A percentile compares a stretch with the other conserved stretches of the same genome.
These are phyloP conservation scores for Lolium rigidum DNA, from an alignment of 176 grass and related monocot genomes.

Conservation along the genomic window DNA sequence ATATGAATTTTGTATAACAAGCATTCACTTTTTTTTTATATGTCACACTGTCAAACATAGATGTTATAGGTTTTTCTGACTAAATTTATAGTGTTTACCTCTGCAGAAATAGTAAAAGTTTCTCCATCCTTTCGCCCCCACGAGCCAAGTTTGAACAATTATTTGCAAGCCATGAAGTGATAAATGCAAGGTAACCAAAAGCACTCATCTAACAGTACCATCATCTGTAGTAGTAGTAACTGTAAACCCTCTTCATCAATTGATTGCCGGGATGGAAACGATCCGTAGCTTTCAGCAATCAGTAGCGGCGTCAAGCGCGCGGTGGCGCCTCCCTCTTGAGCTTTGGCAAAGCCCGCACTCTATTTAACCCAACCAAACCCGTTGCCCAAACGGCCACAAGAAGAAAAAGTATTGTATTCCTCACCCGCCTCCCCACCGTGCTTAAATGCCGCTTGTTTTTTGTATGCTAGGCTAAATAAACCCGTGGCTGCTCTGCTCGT, in stretches of 20 bases:
- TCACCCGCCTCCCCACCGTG: conserved; percentile 57
- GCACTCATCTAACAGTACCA: not conserved
- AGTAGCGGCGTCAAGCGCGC: not conserved
- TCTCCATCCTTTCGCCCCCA: not conserved
- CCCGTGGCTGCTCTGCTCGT: conserved; percentile 18
- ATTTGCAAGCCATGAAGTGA: not conserved
- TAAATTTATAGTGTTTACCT: not conserved
- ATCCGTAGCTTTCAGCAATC: not conserved
- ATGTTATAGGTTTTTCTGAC: no score
- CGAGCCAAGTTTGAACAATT: not conserved
- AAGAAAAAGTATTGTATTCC: not conserved
- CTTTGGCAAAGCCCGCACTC: conserved; percentile 12
- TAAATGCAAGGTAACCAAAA: not conserved
- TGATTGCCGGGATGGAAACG: conserved; percentile 11
- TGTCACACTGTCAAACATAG: no score
- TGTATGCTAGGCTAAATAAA: not conserved
- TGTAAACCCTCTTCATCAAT: not conserved
- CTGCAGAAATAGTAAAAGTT: not conserved
- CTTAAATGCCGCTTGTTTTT: conserved; percentile 50
- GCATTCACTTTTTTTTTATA: no score
- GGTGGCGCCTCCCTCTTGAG: not conserved
- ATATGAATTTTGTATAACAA: no score
- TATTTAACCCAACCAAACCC: conserved; percentile 53
- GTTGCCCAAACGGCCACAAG: conserved; percentile 1
- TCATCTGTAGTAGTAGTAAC: not conserved